Evolutionary conservation across 305 asterid genomes (phyloP), one percentile per base, ranked within the genome.

Genomic region (Stenogyne calaminthoides): DNA sequence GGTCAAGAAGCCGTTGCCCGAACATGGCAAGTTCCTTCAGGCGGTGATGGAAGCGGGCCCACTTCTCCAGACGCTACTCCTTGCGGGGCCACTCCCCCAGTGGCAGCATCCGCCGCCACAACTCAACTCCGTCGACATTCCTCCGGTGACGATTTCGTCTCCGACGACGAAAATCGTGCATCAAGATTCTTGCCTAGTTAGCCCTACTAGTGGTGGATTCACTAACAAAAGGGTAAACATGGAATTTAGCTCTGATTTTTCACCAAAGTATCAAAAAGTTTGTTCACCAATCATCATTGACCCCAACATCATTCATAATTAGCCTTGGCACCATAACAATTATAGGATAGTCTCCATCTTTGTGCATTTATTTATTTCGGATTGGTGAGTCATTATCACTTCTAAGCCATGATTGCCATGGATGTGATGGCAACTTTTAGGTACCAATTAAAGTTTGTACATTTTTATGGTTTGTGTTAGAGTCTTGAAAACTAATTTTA

Each of bases 91-190:
- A n/a, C 96, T 94, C 2, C 99, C 99, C 32, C 95, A 86, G 76
- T 94, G 99, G 98, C 98, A 88, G 73, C 96, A 90, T 66, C 99
- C 98, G 18, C 99, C 99, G 0, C 99, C 99, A 4, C 92, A 90
- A 42, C 96, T 94, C 55, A 94, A 81, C 85, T 82, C 99, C 47
- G 67, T 80, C 1, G 99, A 94, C 80, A 94, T 94, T 51, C 99
- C 99, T 19, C 97, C 92, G 16, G 99, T 94, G 77, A 82, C n/a
- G n/a, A n/a, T n/a, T n/a, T n/a, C n/a, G n/a, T n/a, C n/a, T n/a
- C n/a, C n/a, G n/a, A n/a, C 96, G n/a, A 11, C 84, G 68, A 56
- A 66, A 36, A 46, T 72, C 64, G 73, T 76, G 76, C 72, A 27
- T 18, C 84, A 71, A 62, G 82, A 81, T 36, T 84, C 90, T 40